Evolutionary conservation across 495 filamentous ascomycete genomes (phyloP).

Genomic region (Penicillium parvum): DNA sequence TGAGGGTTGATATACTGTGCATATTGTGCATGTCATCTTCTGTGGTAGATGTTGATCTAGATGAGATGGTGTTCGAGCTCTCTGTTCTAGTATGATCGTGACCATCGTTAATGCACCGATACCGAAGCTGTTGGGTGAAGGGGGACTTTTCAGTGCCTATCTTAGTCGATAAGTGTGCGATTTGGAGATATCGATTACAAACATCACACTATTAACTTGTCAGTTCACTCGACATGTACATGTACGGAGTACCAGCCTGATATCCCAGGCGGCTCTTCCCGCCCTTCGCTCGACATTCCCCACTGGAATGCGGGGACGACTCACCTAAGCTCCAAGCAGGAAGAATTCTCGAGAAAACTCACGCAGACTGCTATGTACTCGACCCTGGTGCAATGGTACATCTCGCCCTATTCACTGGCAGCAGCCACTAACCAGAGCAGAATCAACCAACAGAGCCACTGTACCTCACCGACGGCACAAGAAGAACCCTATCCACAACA

Average conservation of each 20-base stretch:
- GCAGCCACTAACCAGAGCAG: background rate
- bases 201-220: too few relatives aligned
- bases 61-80: too few relatives aligned
- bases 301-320: constrained; percentile 2
- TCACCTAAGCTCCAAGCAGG: too few relatives aligned
- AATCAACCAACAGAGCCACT: constrained; percentile 26
- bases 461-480: constrained; percentile 53
- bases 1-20: background rate
- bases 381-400: too few relatives aligned
- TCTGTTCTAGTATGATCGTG: background rate
- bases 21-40: background rate
- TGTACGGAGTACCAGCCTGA: constrained; percentile 1
- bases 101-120: too few relatives aligned
- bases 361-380: too few relatives aligned
- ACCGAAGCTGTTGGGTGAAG: too few relatives aligned
- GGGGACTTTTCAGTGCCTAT: too few relatives aligned
- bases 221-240: background rate
- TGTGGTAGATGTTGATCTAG: background rate
- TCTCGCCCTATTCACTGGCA: too few relatives aligned
- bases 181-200: too few relatives aligned
- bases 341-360: too few relatives aligned
- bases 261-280: constrained; percentile 3
- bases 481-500: constrained; percentile 41
- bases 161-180: too few relatives aligned
- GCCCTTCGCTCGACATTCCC: constrained; percentile 10